phyloP scores from a whole-genome alignment of 2,329 filamentous ascomycete species.

The Diatrype stigma region DNA sequence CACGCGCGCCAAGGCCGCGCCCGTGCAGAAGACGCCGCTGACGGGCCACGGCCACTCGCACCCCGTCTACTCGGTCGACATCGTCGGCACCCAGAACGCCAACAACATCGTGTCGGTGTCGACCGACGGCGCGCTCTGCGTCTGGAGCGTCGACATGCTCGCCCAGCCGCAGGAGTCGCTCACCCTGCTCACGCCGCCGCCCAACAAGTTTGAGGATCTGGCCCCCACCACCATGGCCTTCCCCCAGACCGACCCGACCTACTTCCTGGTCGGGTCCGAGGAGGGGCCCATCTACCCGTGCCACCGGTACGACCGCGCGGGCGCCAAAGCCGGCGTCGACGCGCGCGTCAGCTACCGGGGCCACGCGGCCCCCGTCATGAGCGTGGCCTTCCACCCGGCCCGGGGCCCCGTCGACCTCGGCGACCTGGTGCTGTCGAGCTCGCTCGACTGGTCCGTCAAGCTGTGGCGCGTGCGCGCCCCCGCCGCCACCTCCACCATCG shows the following conservation, averaged over 20 bases:
- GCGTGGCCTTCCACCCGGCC: constrained; percentile 89
- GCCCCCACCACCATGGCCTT: constrained; percentile 94
- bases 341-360: constrained; percentile 82
- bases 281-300: constrained; percentile 96
- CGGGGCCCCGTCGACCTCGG: constrained; percentile 90
- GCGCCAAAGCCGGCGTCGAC: constrained; percentile 94
- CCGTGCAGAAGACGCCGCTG: constrained; percentile 92
- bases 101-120: constrained; percentile 98
- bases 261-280: constrained; percentile 95
- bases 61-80: constrained; percentile 90
- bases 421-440: constrained; percentile 87
- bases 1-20: constrained; percentile 80
- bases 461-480: constrained; percentile 90
- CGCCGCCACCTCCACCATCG: constrained; percentile 63
- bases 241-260: constrained; percentile 90
- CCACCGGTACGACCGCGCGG: constrained; percentile 93
- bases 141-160: constrained; percentile 97
- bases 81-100: constrained; percentile 96
- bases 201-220: constrained; percentile 89
- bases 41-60: constrained; percentile 95
- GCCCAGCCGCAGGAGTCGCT: constrained; percentile 93
- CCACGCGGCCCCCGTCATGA: constrained; percentile 93
- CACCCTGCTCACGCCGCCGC: constrained; percentile 78
- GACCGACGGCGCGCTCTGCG: constrained; percentile 93
- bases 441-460: constrained; percentile 95